Base-by-base conservation (phyloP, 2,329 filamentous ascomycete species). In the Cordyceps cicadae region DNA sequence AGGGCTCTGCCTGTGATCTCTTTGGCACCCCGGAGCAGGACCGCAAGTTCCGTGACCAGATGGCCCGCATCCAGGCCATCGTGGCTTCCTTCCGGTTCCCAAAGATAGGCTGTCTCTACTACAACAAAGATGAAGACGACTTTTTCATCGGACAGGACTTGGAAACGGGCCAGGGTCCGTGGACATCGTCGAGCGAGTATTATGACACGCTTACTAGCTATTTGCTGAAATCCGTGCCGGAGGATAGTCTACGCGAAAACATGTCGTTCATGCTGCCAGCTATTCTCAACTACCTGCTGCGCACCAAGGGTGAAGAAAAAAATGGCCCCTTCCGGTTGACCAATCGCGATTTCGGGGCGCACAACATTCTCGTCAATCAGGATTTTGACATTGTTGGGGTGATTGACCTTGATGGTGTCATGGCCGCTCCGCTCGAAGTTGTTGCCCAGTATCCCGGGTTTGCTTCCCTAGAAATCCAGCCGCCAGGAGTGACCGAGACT, bases 371-470 rank as follows among this genome's bases (percentile, higher is more conserved):
- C 24, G 54, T 62, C 49, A 41, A 59, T 50, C 29, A 39, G 9
- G 26, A 62, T 17, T 62, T 59, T 34, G 49, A 62, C 41, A 49
- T 59, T 45, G 37, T 58, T 43, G 54, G 54, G 9, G 37, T 62
- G 17, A 45, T 62, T 15, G 60, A 62, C 54, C 59, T 59, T 24
- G 60, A 62, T 49, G 46, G 46, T 8, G 49, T 62, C 37, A 53
- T 58, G 37, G 34, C 54, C 7, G 60, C 54, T 14, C 54, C 60
- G 6, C 32, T 56, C 17, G 59, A 61, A 50, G 59, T 45, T 5
- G 53, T 54, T 21, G 52, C 59, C 3, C 52, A 61, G 29, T 57
- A 45, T 17, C 54, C 54, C n/a, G 14, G 4, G 37, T 39, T 15
- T 29, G 54, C 15, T 50, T 50, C 9, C 32, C 48, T 50, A n/a